A percentile compares a stretch with the other conserved stretches of the same genome.
Conservation (phyloP, 257 asterid genomes). For the Solanum clarkiae region DNA sequence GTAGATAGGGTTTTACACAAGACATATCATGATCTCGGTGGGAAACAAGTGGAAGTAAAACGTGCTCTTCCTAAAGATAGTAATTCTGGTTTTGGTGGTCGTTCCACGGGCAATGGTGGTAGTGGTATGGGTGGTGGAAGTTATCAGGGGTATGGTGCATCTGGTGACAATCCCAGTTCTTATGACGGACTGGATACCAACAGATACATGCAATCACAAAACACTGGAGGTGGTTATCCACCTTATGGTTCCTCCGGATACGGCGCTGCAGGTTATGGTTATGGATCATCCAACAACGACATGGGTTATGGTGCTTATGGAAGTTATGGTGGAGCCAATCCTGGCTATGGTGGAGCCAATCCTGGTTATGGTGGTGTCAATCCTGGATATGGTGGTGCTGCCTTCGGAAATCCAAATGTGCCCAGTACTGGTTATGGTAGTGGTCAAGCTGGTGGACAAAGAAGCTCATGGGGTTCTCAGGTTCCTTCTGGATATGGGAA, state of each 20-base stretch:
- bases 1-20: conserved; percentile 86
- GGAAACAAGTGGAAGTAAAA: conserved; percentile 90
- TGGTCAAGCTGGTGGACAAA: conserved; percentile 41
- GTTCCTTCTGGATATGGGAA: conserved; percentile 62
- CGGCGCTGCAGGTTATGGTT: conserved; percentile 55
- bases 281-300: conserved; percentile 55
- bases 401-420: conserved; percentile 43
- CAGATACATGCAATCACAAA: conserved; percentile 57
- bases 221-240: conserved; percentile 45
- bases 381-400: conserved; percentile 29
- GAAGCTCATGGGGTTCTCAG: conserved; percentile 59
- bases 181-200: conserved; percentile 67
- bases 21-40: conserved; percentile 66
- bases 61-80: conserved; percentile 88
- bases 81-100: conserved; percentile 52
- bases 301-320: conserved; percentile 80
- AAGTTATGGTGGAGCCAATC: conserved; percentile 42
- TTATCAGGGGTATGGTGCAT: conserved; percentile 56
- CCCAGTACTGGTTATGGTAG: conserved; percentile 46
- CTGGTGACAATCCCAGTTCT: conserved; percentile 39
- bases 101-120: conserved; percentile 37
- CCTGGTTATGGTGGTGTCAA: conserved; percentile 37
- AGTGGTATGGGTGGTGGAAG: conserved; percentile 28
- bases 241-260: conserved; percentile 69
- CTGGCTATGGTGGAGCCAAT: conserved; percentile 49